phyloP scores from a whole-genome alignment of 495 filamentous ascomycete genomes.

The Talaromyces ruber region DNA sequence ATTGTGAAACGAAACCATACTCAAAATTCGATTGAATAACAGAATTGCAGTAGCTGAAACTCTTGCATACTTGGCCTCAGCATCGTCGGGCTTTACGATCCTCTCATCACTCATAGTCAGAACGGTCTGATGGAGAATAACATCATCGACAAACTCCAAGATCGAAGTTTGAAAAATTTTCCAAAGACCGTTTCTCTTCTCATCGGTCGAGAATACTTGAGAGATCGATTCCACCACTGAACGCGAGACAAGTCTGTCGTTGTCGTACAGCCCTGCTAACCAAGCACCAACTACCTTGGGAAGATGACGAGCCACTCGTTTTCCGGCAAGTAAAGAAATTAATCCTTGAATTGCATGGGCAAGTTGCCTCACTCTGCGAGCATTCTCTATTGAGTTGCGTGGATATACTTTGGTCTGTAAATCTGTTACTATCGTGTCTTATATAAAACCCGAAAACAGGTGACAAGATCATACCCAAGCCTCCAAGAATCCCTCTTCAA shows the following conservation, averaged over 20 bases:
- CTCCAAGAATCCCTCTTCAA: conserved; percentile 70
- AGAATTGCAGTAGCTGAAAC: conserved; percentile 55
- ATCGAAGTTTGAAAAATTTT: conserved; percentile 66
- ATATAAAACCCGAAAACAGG: neutral
- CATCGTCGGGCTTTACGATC: conserved; percentile 73
- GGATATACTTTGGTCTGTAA: conserved; percentile 76
- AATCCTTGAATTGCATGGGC: conserved; percentile 68
- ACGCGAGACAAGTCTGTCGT: conserved; percentile 61
- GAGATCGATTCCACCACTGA: conserved; percentile 68
- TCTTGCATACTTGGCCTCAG: conserved; percentile 71
- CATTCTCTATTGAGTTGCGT: conserved; percentile 76
- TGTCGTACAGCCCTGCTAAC: conserved; percentile 82
- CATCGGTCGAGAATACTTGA: conserved; percentile 64
- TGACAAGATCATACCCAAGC: conserved; percentile 65
- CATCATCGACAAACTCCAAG: conserved; percentile 70
- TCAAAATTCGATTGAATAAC: conserved; percentile 38
- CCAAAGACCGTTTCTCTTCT: conserved; percentile 69
- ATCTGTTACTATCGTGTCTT: conserved; percentile 10
- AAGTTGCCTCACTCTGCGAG: conserved; percentile 77
- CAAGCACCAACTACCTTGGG: conserved; percentile 73
- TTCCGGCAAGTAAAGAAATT: conserved; percentile 63
- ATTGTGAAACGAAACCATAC: conserved; percentile 15
- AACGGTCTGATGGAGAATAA: conserved; percentile 64
- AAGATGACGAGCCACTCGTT: conserved; percentile 69
- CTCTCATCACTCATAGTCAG: conserved; percentile 83